Evolutionary conservation across 2,329 filamentous ascomycete genomes (phyloP), one percentile per base, ranked within the genome.

Genomic region (Penicillium hesseltinei): DNA sequence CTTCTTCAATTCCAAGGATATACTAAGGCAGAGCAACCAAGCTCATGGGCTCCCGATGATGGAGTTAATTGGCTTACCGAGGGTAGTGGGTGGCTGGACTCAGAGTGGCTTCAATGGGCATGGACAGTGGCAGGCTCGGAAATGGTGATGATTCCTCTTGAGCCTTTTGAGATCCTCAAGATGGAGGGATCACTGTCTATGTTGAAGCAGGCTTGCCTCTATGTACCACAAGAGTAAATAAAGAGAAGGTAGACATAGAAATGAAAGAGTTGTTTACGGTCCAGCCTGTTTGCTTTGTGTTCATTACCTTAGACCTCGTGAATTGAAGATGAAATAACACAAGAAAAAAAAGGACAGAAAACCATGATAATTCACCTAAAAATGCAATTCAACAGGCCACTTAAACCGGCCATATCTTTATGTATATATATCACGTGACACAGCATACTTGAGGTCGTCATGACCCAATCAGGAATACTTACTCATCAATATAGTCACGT

Each of bases 121-220:
- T 78, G 75, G 71, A 71, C 73, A 57, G 68, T 77, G 43, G 69
- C 69, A 40, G 71, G 77, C 49, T 71, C 77, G 40, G 76, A 79
- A 57, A 67, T 65, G 49, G 68, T 77, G 42, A 67, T 71, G 52
- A 64, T 71, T 27, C 69, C 72, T 0, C 69, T 71, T 48, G 67
- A 75, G 51, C 73, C 75, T 27, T 57, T 77, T 38, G 56, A 61
- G 17, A 59, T 75, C 49, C 58, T 76, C 19, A 59, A 55, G 17
- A 56, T 59, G 15, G 64, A 59, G n/a, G 64, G 65, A 9, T 57
- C 62, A 29, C 55, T 65, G 35, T 63, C 61, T 58, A 56, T 74
- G 56, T 61, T 65, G 50, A 75, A 71, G 35, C 67, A 66, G 51
- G 65, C 65, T 19, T 73, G 71, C 50, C 58, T 77, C 50, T 77